These are phyloP conservation scores for Orychophragmus violaceus DNA, from an alignment of 345 rosid genomes.

Conservation along the genomic window DNA sequence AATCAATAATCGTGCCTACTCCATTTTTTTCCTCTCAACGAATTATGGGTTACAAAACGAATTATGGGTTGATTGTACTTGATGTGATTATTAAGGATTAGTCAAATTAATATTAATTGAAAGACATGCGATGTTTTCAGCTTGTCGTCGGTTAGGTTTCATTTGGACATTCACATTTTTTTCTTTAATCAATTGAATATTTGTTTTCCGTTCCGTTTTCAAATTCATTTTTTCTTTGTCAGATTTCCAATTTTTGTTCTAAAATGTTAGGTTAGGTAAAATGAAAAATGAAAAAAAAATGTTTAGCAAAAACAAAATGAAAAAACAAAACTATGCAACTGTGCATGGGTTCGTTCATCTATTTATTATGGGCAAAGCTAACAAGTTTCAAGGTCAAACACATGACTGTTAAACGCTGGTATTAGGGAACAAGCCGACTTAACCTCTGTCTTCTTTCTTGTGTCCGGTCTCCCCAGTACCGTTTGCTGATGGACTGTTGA, in stretches of 20 bases:
- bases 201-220: background rate
- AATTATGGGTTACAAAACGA: background rate
- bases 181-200: background rate
- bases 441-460: background rate
- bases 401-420: background rate
- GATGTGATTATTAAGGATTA: background rate
- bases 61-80: background rate
- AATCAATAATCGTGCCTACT: background rate
- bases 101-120: background rate
- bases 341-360: background rate
- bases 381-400: background rate
- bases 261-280: background rate
- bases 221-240: background rate
- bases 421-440: background rate
- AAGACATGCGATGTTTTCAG: background rate
- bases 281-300: background rate
- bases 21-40: background rate
- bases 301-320: too few species aligned
- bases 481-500: too few species aligned
- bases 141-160: conserved; percentile 1
- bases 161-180: background rate
- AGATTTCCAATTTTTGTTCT: background rate
- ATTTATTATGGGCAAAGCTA: background rate
- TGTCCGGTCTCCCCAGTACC: background rate
- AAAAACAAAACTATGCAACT: background rate